These are phyloP conservation scores for Cocos nucifera DNA, from an alignment of 176 grass and related monocot species.

Conservation along the genomic window DNA sequence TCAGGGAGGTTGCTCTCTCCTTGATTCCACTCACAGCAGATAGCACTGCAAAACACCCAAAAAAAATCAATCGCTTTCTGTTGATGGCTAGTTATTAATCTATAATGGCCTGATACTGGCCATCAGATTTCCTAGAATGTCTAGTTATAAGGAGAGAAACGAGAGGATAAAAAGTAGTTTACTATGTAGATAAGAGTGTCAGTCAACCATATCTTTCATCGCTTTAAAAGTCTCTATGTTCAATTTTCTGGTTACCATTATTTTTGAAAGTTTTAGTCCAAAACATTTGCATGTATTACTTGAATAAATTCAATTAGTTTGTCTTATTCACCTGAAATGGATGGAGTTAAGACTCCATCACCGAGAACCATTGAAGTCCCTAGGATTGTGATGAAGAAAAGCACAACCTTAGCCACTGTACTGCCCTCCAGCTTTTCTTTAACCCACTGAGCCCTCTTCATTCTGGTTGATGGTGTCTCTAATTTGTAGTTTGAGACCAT, in stretches of 20 bases:
- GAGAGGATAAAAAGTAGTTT: background rate
- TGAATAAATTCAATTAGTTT: background rate
- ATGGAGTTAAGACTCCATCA: conserved; percentile 62
- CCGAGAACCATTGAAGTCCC: conserved; percentile 79
- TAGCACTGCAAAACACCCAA: conserved; percentile 33
- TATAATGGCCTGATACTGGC: background rate
- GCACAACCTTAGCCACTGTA: conserved; percentile 30
- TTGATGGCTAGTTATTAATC: background rate
- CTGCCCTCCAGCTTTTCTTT: conserved; percentile 49
- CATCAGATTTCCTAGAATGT: background rate
- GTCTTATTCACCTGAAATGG: conserved; percentile 47
- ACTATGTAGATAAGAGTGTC: too few species aligned
- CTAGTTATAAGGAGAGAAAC: background rate
- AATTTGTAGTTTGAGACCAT: conserved; percentile 52
- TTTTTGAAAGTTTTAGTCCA: too few species aligned
- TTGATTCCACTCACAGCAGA: conserved; percentile 46
- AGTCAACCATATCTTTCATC: too few species aligned
- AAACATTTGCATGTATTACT: too few species aligned
- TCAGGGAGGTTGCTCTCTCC: conserved; percentile 36
- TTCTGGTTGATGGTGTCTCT: conserved; percentile 20
- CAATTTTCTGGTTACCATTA: too few species aligned
- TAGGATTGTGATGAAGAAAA: conserved; percentile 54
- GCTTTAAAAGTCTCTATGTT: too few species aligned
- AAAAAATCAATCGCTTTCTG: background rate
- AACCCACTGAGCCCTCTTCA: conserved; percentile 43